Percentiles rank a stretch among this genome's conserved stretches.
Conservation (phyloP, 257 asterid species). For the Nicotiana attenuata region DNA sequence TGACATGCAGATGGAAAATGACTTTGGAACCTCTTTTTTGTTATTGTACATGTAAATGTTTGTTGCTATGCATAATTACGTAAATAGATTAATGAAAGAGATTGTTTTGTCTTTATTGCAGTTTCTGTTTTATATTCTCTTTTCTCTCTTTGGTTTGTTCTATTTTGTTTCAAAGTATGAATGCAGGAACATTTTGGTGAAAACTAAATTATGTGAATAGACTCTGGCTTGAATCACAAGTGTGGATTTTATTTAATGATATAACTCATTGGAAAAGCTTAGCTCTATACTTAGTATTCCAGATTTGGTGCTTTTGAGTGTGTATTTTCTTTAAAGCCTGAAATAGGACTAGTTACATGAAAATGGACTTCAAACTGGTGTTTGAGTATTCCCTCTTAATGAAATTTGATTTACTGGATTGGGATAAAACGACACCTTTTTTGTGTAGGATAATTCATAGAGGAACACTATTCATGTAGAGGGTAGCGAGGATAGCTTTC, state of each 20-base stretch:
- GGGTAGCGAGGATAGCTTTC: neutral
- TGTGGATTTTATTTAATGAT: neutral
- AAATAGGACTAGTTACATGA: neutral
- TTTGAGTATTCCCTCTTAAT: neutral
- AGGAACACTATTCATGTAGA: neutral
- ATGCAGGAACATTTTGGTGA: neutral
- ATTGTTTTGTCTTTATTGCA: neutral
- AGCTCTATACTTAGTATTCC: neutral
- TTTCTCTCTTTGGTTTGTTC: neutral
- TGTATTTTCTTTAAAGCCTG: neutral
- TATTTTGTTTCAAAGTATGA: neutral
- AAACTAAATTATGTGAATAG: neutral
- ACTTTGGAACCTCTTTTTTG: neutral
- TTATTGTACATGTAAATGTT: neutral
- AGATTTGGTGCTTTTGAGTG: neutral
- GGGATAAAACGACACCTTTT: neutral
- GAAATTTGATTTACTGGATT: neutral
- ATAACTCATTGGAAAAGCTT: neutral
- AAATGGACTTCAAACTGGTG: neutral
- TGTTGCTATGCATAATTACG: neutral
- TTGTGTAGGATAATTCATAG: neutral
- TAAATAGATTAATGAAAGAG: neutral
- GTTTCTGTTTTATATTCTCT: neutral
- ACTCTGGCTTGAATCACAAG: neutral
- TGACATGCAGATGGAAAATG: neutral